phyloP scores from a whole-genome alignment of 2,329 filamentous ascomycete species.

The Setomelanomma holmii region DNA sequence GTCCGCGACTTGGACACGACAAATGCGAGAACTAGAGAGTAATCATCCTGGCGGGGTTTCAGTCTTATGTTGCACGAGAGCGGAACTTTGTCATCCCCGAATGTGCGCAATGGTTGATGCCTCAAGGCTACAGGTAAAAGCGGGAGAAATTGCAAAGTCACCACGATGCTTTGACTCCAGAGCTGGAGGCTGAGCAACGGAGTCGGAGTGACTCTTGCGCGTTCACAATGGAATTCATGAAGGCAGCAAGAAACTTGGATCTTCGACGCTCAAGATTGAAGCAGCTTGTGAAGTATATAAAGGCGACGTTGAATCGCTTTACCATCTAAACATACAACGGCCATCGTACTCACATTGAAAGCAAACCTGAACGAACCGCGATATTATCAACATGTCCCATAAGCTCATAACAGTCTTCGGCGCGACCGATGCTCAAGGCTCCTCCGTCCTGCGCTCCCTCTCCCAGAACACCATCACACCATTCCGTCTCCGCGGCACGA shows the following conservation, averaged over 20 bases:
- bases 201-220: background rate
- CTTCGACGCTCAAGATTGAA: background rate
- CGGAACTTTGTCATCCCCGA: background rate
- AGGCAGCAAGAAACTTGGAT: background rate
- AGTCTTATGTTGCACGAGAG: background rate
- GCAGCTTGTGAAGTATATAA: background rate
- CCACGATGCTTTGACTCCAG: too few species aligned
- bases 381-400: constrained; percentile 13
- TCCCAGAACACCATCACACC: constrained; percentile 28
- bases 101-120: background rate
- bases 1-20: background rate
- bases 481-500: constrained; percentile 63
- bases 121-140: background rate
- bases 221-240: background rate
- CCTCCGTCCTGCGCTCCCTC: constrained; percentile 49
- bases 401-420: constrained; percentile 47
- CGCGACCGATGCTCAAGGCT: constrained; percentile 53
- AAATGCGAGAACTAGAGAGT: background rate
- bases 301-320: background rate
- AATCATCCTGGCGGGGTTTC: background rate
- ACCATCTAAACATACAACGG: background rate
- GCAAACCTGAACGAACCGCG: too few species aligned
- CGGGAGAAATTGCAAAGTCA: too few species aligned
- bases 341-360: background rate
- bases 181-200: background rate